Evolutionary conservation across 768 basidiomycete genomes (phyloP).

Genomic region (Rhodosporidiobolus odoratus): DNA sequence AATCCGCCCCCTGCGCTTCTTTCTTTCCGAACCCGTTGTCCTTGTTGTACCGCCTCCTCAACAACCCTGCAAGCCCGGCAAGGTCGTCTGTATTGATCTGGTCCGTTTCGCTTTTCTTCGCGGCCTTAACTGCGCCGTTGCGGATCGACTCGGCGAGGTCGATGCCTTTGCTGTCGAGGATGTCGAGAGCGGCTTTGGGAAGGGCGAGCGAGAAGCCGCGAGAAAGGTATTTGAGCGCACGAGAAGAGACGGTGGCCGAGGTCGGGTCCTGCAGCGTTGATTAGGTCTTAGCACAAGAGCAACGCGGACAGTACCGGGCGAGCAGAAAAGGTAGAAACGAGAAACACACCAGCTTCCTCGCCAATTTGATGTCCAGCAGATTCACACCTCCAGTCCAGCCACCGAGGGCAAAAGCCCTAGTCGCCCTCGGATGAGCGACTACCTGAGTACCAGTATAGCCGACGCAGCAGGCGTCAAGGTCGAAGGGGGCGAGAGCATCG

Average conservation of each 20-base stretch:
- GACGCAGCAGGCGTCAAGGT: constrained; percentile 20
- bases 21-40: not conserved
- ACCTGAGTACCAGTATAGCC: constrained; percentile 7
- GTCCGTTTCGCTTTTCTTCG: not conserved
- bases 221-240: constrained; percentile 15
- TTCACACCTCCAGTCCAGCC: constrained; percentile 7
- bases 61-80: not conserved
- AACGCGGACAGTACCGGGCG: no score
- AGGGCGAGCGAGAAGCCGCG: constrained; percentile 17
- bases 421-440: constrained; percentile 12
- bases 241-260: not conserved
- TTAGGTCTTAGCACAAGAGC: not conserved
- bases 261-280: not conserved
- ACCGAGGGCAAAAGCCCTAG: constrained; percentile 2
- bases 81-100: constrained; percentile 1
- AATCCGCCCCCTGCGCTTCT: constrained; percentile 23
- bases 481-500: constrained; percentile 14
- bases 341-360: constrained; percentile 1
- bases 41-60: not conserved
- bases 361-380: constrained; percentile 14
- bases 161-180: not conserved
- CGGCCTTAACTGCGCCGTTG: not conserved
- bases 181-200: not conserved
- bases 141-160: not conserved
- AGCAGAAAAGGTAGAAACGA: not conserved